Evolutionary conservation across 2,329 filamentous ascomycete genomes (phyloP).

Genomic region (Karstenula rhodostoma): DNA sequence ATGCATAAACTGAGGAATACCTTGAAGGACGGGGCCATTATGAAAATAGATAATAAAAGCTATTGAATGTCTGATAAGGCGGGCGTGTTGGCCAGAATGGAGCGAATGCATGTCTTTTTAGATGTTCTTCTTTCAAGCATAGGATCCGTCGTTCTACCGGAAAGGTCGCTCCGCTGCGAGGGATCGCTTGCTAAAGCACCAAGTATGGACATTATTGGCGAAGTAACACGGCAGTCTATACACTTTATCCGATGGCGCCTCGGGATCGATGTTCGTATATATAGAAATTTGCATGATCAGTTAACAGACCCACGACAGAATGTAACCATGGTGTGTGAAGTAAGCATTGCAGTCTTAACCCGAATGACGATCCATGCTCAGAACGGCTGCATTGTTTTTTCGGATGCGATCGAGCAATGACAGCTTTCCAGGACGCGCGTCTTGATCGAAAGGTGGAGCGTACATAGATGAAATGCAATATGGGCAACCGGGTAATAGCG

Average conservation of each 20-base stretch:
- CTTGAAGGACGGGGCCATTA: neutral
- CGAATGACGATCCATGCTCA: neutral
- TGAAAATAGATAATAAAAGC: too few relatives aligned
- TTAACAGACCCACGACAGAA: neutral
- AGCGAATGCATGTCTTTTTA: neutral
- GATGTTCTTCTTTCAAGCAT: neutral
- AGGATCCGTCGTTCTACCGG: neutral
- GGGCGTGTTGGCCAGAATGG: neutral
- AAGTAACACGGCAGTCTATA: neutral
- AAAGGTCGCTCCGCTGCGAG: neutral
- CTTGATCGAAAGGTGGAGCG: neutral
- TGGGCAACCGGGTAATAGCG: conserved; percentile 11
- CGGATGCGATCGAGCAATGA: conserved; percentile 4
- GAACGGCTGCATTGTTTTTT: neutral
- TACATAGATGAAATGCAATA: conserved; percentile 12
- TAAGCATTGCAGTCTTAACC: neutral
- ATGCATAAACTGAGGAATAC: neutral
- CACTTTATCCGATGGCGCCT: neutral
- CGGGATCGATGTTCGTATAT: neutral
- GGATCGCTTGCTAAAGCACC: neutral
- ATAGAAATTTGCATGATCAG: neutral
- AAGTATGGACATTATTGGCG: neutral
- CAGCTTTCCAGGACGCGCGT: neutral
- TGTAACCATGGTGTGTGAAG: neutral
- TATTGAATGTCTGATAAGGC: neutral